phyloP scores from a whole-genome alignment of 345 rosid species.

The Hibiscus tridactylites region DNA sequence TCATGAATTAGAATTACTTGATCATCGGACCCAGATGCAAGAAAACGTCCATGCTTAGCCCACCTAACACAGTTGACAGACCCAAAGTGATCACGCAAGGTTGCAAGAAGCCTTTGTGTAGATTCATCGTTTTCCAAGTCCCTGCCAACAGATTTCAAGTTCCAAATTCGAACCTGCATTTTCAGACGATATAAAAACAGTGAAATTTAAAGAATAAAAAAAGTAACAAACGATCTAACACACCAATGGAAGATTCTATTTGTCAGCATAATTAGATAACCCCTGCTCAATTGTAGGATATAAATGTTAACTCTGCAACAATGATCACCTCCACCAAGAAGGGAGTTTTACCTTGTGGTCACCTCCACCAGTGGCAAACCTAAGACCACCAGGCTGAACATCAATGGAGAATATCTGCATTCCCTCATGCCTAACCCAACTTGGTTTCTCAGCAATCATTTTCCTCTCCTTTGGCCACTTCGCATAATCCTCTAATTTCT shows the following conservation, averaged over 20 bases:
- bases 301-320: neutral
- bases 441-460: slow-evolving; percentile 97
- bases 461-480: slow-evolving; percentile 5
- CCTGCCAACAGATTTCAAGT: slow-evolving; percentile 68
- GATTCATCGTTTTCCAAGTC: slow-evolving; percentile 52
- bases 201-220: neutral
- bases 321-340: slow-evolving; percentile 1
- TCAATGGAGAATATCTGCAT: slow-evolving; percentile 96
- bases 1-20: slow-evolving; percentile 87
- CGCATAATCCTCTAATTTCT: slow-evolving; percentile 8
- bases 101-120: slow-evolving; percentile 79
- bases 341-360: slow-evolving; percentile 1
- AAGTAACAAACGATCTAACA: neutral
- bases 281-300: neutral
- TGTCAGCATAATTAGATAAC: neutral
- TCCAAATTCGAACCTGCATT: slow-evolving; percentile 91
- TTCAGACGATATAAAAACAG: neutral
- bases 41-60: slow-evolving; percentile 87
- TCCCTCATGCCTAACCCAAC: slow-evolving; percentile 96
- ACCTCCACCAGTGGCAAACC: slow-evolving; percentile 5
- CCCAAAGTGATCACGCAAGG: slow-evolving; percentile 95
- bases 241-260: neutral
- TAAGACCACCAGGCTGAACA: slow-evolving; percentile 57
- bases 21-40: slow-evolving; percentile 98
- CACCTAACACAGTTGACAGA: slow-evolving; percentile 99